phyloP scores from a whole-genome alignment of 176 grass and related monocot species.

The Saccharum officinarum region DNA sequence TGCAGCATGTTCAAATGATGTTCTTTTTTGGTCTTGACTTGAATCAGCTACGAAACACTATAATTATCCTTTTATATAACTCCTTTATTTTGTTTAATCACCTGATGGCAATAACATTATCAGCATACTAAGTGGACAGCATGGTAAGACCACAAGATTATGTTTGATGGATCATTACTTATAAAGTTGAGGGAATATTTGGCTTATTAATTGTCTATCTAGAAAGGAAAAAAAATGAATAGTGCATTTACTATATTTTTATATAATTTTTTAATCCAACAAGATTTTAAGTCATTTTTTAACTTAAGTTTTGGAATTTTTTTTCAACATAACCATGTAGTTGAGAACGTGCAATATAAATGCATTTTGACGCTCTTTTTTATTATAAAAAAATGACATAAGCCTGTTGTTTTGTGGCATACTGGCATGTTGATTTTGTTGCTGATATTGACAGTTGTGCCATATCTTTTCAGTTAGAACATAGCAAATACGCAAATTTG shows the following conservation, averaged over 20 bases:
- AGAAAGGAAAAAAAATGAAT: background rate
- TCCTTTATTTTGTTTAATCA: background rate
- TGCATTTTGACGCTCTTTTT: background rate
- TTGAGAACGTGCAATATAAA: background rate
- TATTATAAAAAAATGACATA: background rate
- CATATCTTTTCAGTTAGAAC: conserved; percentile 63
- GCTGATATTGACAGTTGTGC: conserved; percentile 4
- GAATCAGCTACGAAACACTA: background rate
- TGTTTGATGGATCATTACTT: background rate
- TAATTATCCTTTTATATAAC: background rate
- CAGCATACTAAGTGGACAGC: background rate
- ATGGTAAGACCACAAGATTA: background rate
- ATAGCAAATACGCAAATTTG: conserved; percentile 75
- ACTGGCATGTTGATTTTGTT: conserved; percentile 5
- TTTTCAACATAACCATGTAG: background rate
- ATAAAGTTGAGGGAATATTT: background rate
- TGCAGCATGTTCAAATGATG: background rate
- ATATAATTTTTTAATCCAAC: background rate
- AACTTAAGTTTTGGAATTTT: background rate
- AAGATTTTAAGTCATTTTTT: background rate
- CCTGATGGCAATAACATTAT: background rate
- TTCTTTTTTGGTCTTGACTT: background rate
- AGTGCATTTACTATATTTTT: background rate
- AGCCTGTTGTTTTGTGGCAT: background rate
- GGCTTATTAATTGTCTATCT: background rate